Percentiles rank a stretch among this genome's conserved stretches.
phyloP scores from a whole-genome alignment of 345 rosid genomes.

The Bruguiera sexangula region DNA sequence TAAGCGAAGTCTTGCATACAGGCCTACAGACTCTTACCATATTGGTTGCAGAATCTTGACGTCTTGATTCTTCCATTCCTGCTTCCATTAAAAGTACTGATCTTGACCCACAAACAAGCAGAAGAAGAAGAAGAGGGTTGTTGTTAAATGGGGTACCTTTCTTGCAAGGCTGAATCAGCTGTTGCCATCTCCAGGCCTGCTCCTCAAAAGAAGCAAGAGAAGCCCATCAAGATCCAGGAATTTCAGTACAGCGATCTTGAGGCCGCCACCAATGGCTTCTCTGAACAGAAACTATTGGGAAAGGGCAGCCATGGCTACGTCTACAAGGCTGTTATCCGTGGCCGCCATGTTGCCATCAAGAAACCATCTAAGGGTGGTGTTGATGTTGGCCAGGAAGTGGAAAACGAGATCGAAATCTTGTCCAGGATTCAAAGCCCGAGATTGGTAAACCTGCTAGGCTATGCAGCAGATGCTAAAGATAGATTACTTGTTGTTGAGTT shows the following conservation, averaged over 20 bases:
- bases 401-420: slow-evolving; percentile 93
- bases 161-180: slow-evolving; percentile 77
- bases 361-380: slow-evolving; percentile 60
- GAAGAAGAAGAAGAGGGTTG: background rate
- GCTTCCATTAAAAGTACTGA: background rate
- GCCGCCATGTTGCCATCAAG: slow-evolving; percentile 89
- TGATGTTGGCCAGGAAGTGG: slow-evolving; percentile 63
- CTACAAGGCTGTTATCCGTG: slow-evolving; percentile 82
- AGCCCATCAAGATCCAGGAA: slow-evolving; percentile 71
- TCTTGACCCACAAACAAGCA: background rate
- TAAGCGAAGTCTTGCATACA: too few relatives aligned
- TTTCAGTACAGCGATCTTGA: slow-evolving; percentile 83
- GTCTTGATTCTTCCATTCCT: background rate
- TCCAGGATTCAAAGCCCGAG: slow-evolving; percentile 86
- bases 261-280: slow-evolving; percentile 90
- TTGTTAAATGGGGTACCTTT: slow-evolving; percentile 69
- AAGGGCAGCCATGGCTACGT: slow-evolving; percentile 97
- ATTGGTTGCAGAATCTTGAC: background rate
- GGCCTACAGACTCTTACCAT: background rate
- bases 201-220: slow-evolving; percentile 31
- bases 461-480: slow-evolving; percentile 60
- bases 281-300: slow-evolving; percentile 69
- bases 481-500: slow-evolving; percentile 85
- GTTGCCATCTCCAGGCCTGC: slow-evolving; percentile 26
- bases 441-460: slow-evolving; percentile 87